Percentiles rank a stretch among this genome's conserved stretches.
phyloP scores from a whole-genome alignment of 2,329 filamentous ascomycete species.

The Trichophyton rubrum region DNA sequence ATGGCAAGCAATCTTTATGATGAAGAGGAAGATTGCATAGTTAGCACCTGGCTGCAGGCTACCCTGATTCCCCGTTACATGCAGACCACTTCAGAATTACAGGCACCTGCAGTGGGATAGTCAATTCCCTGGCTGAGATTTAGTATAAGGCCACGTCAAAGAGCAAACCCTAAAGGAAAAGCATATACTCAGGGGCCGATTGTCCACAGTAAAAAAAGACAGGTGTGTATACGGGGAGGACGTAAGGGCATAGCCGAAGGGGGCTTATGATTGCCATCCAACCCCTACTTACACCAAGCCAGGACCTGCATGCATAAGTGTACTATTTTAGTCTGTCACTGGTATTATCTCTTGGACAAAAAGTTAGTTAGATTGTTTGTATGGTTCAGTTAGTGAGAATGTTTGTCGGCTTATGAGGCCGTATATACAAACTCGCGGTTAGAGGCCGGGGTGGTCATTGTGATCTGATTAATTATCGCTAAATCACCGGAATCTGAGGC shows the following conservation, averaged over 20 bases:
- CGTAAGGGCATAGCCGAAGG: neutral
- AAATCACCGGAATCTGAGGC: neutral
- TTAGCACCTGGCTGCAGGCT: neutral
- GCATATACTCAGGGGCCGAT: neutral
- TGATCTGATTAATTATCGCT: neutral
- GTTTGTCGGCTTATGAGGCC: slow-evolving; percentile 1
- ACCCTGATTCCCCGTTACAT: neutral
- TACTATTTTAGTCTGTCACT: neutral
- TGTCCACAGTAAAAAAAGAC: neutral
- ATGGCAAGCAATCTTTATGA: too few species aligned
- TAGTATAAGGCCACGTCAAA: neutral
- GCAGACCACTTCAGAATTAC: neutral
- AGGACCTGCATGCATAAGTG: neutral
- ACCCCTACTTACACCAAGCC: neutral
- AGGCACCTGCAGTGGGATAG: neutral
- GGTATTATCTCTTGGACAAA: neutral
- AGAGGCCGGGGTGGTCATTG: neutral
- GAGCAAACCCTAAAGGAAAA: neutral
- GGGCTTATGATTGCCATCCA: neutral
- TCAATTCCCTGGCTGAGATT: neutral
- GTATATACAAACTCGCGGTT: neutral
- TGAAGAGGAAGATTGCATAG: neutral
- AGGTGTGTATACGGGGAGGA: neutral
- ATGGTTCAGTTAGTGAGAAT: neutral
- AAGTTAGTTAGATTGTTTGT: slow-evolving; percentile 2